Evolutionary conservation across 2,329 filamentous ascomycete genomes (phyloP), one percentile per base, ranked within the genome.

Genomic region (Amauroascus verrucosus): DNA sequence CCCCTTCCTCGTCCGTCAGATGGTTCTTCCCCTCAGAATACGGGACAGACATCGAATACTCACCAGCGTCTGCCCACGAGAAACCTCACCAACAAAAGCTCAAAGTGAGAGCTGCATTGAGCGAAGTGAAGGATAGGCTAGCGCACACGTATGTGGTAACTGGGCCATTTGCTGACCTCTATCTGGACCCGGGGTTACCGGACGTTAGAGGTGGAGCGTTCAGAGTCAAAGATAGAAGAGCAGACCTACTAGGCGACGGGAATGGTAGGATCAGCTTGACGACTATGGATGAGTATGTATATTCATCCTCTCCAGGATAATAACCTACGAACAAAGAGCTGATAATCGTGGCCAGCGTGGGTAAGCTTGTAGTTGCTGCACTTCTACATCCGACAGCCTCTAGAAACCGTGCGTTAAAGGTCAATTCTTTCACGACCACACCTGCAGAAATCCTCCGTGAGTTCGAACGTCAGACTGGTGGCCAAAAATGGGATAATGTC

Each of bases 391-490:
- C 80, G 2, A 66, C 75, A 8, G 71, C 67, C 5, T 73, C 79
- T 0, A 72, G 72, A 32, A 78, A 79, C 58, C 75, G 77, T 51
- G 76, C 79, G 0, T 67, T 88, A 32, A 83, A 80, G 54, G 81
- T 88, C 1, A 84, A 87, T 62, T 87, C 84, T 0, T 88, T 87
- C 59, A 82, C 83, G 0, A 76, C 78, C 1, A 86, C 81, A 0
- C 78, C 82, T 0, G 74, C 78, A 7, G 69, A 80, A 24, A 81
- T 87, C 18, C 63, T 85, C 18, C 73, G 73, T n/a, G 83, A 85
- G 63, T 85, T 83, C 60, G 81, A 86, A 68, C 78, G 73, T 59
- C 83, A 86, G 66, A 83, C 80, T 0, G 78, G 76, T 3, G 66
- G 68, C 13, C 69, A 75, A 56, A 60, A 61, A 33, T 86, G 82